phyloP scores from a whole-genome alignment of 805 yeast genomes.

The Cyberlindnera lachancei region DNA sequence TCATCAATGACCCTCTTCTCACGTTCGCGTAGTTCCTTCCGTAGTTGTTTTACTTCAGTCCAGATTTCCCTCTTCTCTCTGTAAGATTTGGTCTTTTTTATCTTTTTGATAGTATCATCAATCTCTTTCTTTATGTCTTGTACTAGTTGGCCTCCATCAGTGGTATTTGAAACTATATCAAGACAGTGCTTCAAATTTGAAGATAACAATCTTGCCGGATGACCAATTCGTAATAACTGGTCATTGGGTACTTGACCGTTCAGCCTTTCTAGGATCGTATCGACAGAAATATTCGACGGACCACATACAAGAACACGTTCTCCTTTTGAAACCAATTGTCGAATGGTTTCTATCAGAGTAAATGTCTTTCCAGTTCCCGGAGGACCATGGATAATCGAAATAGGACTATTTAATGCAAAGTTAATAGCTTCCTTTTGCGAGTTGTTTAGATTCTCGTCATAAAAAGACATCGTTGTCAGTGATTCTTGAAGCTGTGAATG shows the following conservation, averaged over 20 bases:
- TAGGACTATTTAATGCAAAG: slow-evolving; percentile 53
- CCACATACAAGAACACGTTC: slow-evolving; percentile 80
- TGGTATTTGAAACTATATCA: slow-evolving; percentile 57
- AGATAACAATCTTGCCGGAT: slow-evolving; percentile 78
- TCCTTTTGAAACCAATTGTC: slow-evolving; percentile 57
- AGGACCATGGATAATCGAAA: slow-evolving; percentile 64
- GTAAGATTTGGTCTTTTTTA: slow-evolving; percentile 56
- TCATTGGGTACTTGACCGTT: slow-evolving; percentile 14
- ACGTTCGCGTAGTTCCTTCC: slow-evolving; percentile 60
- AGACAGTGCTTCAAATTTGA: slow-evolving; percentile 62
- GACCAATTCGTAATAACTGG: slow-evolving; percentile 76
- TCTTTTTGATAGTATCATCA: slow-evolving; percentile 44
- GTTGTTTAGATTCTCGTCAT: slow-evolving; percentile 33
- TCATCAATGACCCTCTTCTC: slow-evolving; percentile 59
- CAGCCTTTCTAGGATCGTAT: slow-evolving; percentile 79
- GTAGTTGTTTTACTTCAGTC: slow-evolving; percentile 56
- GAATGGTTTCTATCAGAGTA: slow-evolving; percentile 73
- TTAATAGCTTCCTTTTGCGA: slow-evolving; percentile 71
- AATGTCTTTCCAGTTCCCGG: slow-evolving; percentile 82
- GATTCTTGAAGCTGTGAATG: neutral
- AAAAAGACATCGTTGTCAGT: slow-evolving; percentile 23
- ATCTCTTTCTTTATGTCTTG: slow-evolving; percentile 69
- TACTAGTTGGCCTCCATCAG: slow-evolving; percentile 53
- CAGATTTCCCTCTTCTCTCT: slow-evolving; percentile 61
- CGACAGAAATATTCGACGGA: slow-evolving; percentile 89